Evolutionary conservation across 176 grass and related monocot species (phyloP).

Genomic region (Cenchrus americanus): DNA sequence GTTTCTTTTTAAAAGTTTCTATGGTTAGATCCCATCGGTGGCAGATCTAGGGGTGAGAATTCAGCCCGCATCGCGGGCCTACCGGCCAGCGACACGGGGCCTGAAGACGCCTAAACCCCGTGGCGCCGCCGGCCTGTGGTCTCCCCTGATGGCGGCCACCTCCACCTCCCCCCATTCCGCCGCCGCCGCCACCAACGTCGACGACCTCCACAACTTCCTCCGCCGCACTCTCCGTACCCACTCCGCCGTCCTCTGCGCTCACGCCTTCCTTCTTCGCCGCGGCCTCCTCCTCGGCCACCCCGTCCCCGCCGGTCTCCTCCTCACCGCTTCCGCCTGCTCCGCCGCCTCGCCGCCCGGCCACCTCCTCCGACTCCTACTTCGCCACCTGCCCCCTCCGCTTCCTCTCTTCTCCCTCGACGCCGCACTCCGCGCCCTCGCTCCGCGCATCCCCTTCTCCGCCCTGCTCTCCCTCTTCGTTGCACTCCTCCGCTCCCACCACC

Average conservation of each 20-base stretch:
- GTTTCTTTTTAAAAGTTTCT: no score
- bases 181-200: not conserved
- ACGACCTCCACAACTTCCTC: conserved; percentile 1
- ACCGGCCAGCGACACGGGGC: not conserved
- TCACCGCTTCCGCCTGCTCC: conserved; percentile 6
- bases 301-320: not conserved
- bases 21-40: no score
- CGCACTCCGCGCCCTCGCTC: conserved; percentile 13
- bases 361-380: conserved; percentile 3
- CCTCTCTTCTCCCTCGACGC: not conserved
- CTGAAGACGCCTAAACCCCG: conserved; percentile 19
- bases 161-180: not conserved
- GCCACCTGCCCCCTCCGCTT: not conserved
- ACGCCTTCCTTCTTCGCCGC: conserved; percentile 8
- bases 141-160: conserved; percentile 2
- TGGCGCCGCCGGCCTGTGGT: not conserved
- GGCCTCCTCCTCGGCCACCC: conserved; percentile 5
- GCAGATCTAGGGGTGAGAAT: no score
- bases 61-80: no score
- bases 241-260: not conserved
- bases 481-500: conserved; percentile 18
- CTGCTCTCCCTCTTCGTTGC: not conserved
- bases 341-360: not conserved
- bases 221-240: not conserved
- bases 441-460: conserved; percentile 14